Conservation (phyloP, 148 eudicot species). For the Nepenthes gracilis region DNA sequence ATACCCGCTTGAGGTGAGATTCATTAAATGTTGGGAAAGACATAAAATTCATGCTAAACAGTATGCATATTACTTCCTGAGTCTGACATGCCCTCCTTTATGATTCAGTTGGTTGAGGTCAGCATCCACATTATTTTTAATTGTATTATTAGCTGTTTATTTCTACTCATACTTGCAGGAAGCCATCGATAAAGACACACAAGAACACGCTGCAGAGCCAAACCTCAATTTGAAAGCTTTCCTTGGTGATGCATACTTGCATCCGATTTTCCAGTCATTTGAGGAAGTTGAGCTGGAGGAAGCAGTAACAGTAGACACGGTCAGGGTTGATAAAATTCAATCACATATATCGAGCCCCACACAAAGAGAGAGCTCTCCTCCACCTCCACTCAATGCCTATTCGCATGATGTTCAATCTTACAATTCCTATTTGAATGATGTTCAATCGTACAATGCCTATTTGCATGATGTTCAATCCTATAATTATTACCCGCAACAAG, state of each 20-base stretch:
- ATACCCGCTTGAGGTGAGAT: constrained; percentile 82
- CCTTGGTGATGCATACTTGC: constrained; percentile 78
- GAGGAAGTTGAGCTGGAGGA: constrained; percentile 71
- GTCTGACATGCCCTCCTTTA: too few species aligned
- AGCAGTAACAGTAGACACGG: constrained; percentile 33
- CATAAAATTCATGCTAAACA: too few species aligned
- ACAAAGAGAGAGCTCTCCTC: not conserved
- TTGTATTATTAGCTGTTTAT: too few species aligned
- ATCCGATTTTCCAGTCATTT: constrained; percentile 75
- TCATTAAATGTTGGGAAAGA: not conserved
- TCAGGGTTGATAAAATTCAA: constrained; percentile 38
- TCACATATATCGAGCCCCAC: not conserved
- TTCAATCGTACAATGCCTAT: not conserved
- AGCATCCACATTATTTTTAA: too few species aligned
- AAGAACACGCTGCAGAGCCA: constrained; percentile 42
- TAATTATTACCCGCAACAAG: not conserved
- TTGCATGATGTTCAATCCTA: not conserved
- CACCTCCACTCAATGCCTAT: not conserved
- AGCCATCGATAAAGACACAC: constrained; percentile 72
- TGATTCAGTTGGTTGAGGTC: too few species aligned
- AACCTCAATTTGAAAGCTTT: constrained; percentile 45
- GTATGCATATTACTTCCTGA: not conserved
- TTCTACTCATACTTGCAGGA: constrained; percentile 34
- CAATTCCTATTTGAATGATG: not conserved
- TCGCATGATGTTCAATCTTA: not conserved